phyloP scores from a whole-genome alignment of 495 filamentous ascomycete species.

The Copromyces sp. region DNA sequence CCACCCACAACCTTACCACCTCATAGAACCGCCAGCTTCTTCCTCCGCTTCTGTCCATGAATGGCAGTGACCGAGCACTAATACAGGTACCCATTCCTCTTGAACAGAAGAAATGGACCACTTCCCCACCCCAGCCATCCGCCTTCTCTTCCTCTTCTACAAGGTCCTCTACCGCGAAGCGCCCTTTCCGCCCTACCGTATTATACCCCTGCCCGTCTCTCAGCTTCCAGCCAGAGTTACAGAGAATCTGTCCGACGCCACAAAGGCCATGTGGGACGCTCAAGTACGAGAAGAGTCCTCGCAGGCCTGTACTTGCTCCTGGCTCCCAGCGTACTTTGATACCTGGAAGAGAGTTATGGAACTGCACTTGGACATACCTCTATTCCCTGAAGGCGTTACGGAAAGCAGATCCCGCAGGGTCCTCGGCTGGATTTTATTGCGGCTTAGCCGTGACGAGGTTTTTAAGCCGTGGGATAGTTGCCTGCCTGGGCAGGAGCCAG shows the following conservation, averaged over 20 bases:
- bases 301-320: neutral
- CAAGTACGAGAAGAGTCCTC: neutral
- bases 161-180: neutral
- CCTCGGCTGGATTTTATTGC: neutral
- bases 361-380: neutral
- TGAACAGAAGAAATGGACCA: neutral
- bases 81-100: neutral
- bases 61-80: neutral
- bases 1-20: neutral
- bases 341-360: neutral
- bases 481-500: neutral
- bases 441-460: neutral
- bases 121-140: neutral
- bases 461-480: neutral
- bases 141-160: neutral
- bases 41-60: neutral
- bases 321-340: neutral
- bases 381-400: neutral
- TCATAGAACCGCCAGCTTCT: neutral
- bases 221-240: neutral
- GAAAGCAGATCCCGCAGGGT: neutral
- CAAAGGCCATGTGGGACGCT: neutral
- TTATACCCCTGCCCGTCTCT: neutral
- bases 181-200: neutral
- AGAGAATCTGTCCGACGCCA: neutral